These are phyloP conservation scores for Penicillium hesseltinei DNA, from an alignment of 2,329 filamentous ascomycete species.

Conservation along the genomic window DNA sequence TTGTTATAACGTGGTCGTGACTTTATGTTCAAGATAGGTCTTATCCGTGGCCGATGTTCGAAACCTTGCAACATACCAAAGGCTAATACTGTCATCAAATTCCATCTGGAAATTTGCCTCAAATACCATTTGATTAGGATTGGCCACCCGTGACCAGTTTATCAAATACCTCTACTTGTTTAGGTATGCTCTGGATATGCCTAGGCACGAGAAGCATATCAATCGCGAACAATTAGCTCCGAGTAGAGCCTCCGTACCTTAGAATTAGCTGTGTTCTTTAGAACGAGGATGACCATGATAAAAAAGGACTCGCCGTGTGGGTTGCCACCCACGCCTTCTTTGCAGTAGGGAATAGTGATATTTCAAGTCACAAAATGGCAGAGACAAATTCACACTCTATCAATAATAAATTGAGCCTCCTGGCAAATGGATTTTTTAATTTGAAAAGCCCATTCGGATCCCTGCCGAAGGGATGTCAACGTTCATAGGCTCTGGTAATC, in stretches of 20 bases:
- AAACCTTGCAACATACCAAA: neutral
- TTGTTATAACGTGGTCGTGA: neutral
- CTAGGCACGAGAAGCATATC: neutral
- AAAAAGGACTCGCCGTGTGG: neutral
- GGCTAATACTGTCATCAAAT: neutral
- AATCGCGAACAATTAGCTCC: neutral
- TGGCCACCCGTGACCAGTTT: neutral
- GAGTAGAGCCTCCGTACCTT: no score
- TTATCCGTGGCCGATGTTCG: no score
- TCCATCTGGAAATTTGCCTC: neutral
- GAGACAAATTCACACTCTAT: neutral
- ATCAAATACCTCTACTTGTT: neutral
- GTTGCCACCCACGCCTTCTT: neutral
- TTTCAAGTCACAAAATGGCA: neutral
- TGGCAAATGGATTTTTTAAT: neutral
- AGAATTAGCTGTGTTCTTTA: no score
- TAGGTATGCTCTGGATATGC: neutral
- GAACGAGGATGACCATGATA: neutral
- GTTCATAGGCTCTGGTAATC: neutral
- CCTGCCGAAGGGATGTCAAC: neutral
- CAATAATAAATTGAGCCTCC: neutral
- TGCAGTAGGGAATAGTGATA: neutral
- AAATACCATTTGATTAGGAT: neutral
- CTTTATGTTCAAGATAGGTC: no score
- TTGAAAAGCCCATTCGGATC: neutral